phyloP scores from a whole-genome alignment of 306 rosid genomes.

The Castanospermum australe region DNA sequence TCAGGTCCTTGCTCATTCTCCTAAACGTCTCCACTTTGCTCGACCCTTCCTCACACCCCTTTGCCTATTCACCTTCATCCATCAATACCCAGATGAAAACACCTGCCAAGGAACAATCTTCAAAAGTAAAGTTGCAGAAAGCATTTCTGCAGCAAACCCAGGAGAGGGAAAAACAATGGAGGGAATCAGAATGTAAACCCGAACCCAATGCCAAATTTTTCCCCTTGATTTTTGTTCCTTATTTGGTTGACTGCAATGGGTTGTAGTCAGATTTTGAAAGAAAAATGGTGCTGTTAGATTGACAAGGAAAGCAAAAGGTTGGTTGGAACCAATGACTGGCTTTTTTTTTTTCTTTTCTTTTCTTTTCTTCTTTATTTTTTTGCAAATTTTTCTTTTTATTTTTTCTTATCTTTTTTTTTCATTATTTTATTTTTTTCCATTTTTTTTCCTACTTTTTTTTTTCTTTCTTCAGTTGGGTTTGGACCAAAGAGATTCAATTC shows the following conservation, averaged over 20 bases:
- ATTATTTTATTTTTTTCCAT: background rate
- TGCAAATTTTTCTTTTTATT: background rate
- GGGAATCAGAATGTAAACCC: constrained; percentile 29
- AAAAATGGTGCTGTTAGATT: constrained; percentile 35
- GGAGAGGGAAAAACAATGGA: constrained; percentile 17
- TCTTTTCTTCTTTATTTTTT: constrained; percentile 42
- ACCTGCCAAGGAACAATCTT: constrained; percentile 6
- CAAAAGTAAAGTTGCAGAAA: constrained; percentile 1
- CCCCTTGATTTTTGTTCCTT: constrained; percentile 22
- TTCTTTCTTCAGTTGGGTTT: constrained; percentile 42
- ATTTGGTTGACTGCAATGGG: constrained; percentile 30
- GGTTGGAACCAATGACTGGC: constrained; percentile 39
- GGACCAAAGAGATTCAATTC: constrained; percentile 48
- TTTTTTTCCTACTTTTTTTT: background rate
- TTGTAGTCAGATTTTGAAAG: constrained; percentile 38
- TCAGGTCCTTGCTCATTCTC: constrained; percentile 77
- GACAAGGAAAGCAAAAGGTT: constrained; percentile 54
- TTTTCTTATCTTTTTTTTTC: background rate
- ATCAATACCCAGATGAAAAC: constrained; percentile 37
- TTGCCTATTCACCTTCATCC: constrained; percentile 41
- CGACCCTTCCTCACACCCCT: background rate
- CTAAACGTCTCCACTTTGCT: constrained; percentile 30
- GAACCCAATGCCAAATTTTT: constrained; percentile 6
- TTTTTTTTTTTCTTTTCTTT: background rate
- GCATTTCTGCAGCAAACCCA: constrained; percentile 37